A percentile compares a stretch with the other conserved stretches of the same genome.
phyloP scores from a whole-genome alignment of 2,329 filamentous ascomycete genomes.

The Neofusicoccum laricinum region DNA sequence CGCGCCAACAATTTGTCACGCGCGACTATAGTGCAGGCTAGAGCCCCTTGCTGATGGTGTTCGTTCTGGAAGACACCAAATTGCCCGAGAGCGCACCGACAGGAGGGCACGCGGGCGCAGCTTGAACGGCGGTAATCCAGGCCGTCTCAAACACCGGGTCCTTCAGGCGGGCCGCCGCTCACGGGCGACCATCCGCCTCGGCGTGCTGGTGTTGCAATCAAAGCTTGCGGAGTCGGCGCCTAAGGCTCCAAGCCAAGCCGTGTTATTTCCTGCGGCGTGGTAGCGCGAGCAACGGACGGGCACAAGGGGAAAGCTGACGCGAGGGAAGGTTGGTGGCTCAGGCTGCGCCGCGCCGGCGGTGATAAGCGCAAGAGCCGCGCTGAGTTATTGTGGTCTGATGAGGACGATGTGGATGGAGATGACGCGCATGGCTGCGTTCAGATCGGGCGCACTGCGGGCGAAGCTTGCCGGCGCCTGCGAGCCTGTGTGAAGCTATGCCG shows the following conservation, averaged over 20 bases:
- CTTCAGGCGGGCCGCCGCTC: background rate
- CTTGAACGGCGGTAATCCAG: background rate
- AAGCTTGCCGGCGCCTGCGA: background rate
- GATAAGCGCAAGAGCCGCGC: background rate
- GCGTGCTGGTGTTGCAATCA: background rate
- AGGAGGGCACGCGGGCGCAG: background rate
- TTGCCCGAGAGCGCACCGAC: conserved; percentile 4
- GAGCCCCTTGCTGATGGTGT: background rate
- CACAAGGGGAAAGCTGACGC: background rate
- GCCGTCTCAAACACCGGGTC: background rate
- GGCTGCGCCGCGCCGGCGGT: background rate
- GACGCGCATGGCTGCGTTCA: conserved; percentile 4
- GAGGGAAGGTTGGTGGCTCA: background rate
- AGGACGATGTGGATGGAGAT: background rate
- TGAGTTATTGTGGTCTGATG: conserved; percentile 2
- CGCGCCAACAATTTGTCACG: background rate
- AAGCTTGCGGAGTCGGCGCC: background rate
- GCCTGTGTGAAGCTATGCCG: background rate
- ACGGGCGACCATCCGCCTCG: background rate
- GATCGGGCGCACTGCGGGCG: background rate
- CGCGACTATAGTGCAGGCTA: background rate
- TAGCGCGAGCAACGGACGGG: background rate
- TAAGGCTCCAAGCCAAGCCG: background rate
- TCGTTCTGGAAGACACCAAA: background rate
- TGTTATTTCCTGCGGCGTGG: background rate